Evolutionary conservation across 1,284 basidiomycete genomes (phyloP), one percentile per base, ranked within the genome.

Genomic region (Boletellus dicymbophilus): DNA sequence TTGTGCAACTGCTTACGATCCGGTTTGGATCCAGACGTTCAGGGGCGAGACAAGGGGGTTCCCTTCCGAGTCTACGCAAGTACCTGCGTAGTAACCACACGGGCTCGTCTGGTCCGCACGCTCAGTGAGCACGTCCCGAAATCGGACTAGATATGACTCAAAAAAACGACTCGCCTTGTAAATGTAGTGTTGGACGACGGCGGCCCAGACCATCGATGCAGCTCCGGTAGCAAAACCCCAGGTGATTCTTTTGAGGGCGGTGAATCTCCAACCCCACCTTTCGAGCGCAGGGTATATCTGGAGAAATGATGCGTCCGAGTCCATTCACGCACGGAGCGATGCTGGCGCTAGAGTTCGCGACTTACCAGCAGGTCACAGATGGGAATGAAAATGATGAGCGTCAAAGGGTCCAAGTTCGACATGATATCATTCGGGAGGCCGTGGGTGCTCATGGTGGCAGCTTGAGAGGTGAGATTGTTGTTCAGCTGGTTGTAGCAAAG

Each of bases 351-450:
- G 26, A 8, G 6, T 23, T 23, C 3, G 30, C 11, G 7, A 37
- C 59, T 68, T 56, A 90, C 76, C 38, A 66, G 37, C 2, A 79
- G 53, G 65, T 90, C 88, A 55, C 74, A 83, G 55, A 89, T 74
- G 27, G 88, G 88, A 56, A 90, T 89, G 60, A 89, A 77, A 60
- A 88, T 80, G 60, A 91, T 80, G 51, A 91, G 75, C 4, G 85
- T 80, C 43, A 93, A 72, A 4, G 90, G 90, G 62, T 93, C 85
- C 44, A 93, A 72, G 69, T 92, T 92, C 41, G 87, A 88, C 52
- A 93, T 71, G 37, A 94, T 72, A 62, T 93, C 90, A 64, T 93
- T 94, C 10, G 91, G 92, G 6, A 89, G 59, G 49, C 89, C 88
- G 58, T 90, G 74, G 3, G 84, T 83, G 23, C 69, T 61, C 87